Evolutionary conservation across 75 land plant genomes (phyloP).

Genomic region (Isoetes taiwanensis): DNA sequence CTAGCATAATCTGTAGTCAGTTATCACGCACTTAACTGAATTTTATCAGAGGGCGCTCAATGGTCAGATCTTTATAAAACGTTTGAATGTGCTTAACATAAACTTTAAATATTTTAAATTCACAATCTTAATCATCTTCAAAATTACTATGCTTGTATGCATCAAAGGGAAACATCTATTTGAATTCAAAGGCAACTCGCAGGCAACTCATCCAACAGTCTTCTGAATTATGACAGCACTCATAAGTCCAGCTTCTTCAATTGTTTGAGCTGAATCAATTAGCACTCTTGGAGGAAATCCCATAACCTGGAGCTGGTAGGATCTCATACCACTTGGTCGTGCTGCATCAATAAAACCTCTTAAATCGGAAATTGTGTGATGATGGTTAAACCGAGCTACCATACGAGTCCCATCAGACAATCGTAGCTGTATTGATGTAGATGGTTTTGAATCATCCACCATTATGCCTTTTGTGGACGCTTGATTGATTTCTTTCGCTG

Average conservation of each 20-base stretch:
- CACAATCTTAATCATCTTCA: no score
- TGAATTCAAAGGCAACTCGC: no score
- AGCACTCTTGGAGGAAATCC: slow-evolving; percentile 88
- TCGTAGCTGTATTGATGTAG: slow-evolving; percentile 64
- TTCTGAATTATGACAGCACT: slow-evolving; percentile 92
- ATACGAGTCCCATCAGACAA: slow-evolving; percentile 91
- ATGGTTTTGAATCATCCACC: slow-evolving; percentile 54
- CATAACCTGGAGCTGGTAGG: slow-evolving; percentile 66
- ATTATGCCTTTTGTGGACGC: slow-evolving; percentile 44
- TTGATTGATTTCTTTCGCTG: slow-evolving; percentile 11
- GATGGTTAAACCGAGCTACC: slow-evolving; percentile 87
- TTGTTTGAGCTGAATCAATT: slow-evolving; percentile 45
- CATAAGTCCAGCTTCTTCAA: slow-evolving; percentile 71
- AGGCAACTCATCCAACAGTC: background rate
- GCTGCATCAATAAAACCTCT: slow-evolving; percentile 83
- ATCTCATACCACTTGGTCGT: slow-evolving; percentile 42
- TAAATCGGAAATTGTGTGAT: slow-evolving; percentile 79
- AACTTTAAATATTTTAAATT: no score
- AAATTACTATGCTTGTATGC: no score
- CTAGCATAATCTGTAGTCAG: no score
- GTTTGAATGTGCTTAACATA: no score
- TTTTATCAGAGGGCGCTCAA: no score
- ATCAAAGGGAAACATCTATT: no score
- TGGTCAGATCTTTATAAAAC: no score
- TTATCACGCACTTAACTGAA: no score